Conservation (phyloP, 2,329 filamentous ascomycete species). For the Cercospora sojina region DNA sequence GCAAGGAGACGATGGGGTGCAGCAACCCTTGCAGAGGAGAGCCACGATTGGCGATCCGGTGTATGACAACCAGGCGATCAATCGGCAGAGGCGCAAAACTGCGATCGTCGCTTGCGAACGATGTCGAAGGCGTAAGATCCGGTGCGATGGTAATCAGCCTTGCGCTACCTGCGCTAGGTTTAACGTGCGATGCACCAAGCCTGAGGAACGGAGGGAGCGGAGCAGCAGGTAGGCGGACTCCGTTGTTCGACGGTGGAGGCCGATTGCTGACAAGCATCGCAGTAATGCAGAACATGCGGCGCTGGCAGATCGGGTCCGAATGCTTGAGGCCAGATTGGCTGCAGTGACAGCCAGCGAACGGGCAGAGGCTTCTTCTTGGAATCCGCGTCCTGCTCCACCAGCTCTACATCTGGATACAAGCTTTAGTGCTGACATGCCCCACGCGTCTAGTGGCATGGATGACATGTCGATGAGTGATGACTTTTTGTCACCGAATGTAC, state of each 20-base stretch:
- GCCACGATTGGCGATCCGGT: slow-evolving; percentile 23
- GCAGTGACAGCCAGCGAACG: slow-evolving; percentile 15
- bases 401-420: slow-evolving; percentile 21
- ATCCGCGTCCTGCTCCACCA: slow-evolving; percentile 11
- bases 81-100: slow-evolving; percentile 17
- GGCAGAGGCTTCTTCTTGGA: background rate
- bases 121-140: slow-evolving; percentile 21
- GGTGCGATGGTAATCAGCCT: slow-evolving; percentile 20
- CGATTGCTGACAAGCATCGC: background rate
- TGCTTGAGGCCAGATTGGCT: slow-evolving; percentile 20
- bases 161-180: slow-evolving; percentile 23
- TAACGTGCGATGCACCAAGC: slow-evolving; percentile 19
- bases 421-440: slow-evolving; percentile 11
- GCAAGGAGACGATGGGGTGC: slow-evolving; percentile 6
- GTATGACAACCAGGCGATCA: slow-evolving; percentile 19
- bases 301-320: slow-evolving; percentile 21
- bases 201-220: slow-evolving; percentile 19
- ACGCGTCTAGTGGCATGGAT: background rate
- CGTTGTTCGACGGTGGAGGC: background rate
- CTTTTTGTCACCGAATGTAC: slow-evolving; percentile 13
- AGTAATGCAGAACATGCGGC: slow-evolving; percentile 21
- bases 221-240: slow-evolving; percentile 17
- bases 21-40: slow-evolving; percentile 17
- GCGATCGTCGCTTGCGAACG: slow-evolving; percentile 18
- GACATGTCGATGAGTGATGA: slow-evolving; percentile 17